A percentile compares a stretch with the other conserved stretches of the same genome.
These are phyloP conservation scores for Fragilaria crotonensis DNA, from an alignment of 108 stramenopile genomes.

Conservation along the genomic window DNA sequence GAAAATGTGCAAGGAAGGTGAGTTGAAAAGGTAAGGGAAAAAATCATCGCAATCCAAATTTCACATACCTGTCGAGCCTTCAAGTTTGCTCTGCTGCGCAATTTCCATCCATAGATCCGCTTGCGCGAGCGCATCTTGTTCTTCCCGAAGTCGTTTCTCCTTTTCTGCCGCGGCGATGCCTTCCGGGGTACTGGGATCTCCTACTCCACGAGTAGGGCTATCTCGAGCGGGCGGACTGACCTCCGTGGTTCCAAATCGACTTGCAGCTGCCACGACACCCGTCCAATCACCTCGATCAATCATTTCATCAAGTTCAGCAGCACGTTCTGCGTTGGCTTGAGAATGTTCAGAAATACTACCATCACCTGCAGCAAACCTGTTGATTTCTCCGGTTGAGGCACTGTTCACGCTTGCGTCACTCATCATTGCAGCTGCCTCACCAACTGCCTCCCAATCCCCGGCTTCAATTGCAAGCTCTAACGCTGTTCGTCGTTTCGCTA, in stretches of 20 bases:
- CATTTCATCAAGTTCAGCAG: conserved; percentile 57
- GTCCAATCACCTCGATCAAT: conserved; percentile 82
- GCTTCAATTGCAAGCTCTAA: conserved; percentile 66
- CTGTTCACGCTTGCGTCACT: conserved; percentile 25
- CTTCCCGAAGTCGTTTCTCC: conserved; percentile 45
- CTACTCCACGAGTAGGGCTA: too few relatives aligned
- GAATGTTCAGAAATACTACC: conserved; percentile 4
- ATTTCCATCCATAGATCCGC: conserved; percentile 81
- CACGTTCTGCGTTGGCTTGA: conserved; percentile 20
- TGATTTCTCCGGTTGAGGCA: conserved; percentile 24
- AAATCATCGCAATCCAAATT: too few relatives aligned
- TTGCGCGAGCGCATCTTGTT: conserved; percentile 76
- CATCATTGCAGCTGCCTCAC: conserved; percentile 61
- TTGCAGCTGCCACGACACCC: conserved; percentile 70
- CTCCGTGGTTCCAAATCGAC: conserved; percentile 7
- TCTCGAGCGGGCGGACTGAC: background rate
- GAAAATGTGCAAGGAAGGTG: too few relatives aligned
- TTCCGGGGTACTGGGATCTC: too few relatives aligned
- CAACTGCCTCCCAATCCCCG: conserved; percentile 87
- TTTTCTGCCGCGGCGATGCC: background rate
- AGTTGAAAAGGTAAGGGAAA: too few relatives aligned
- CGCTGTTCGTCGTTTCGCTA: conserved; percentile 8
- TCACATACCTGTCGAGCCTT: conserved; percentile 30
- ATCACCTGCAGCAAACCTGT: conserved; percentile 3
- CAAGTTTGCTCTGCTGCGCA: conserved; percentile 73